Conservation (phyloP, 1,284 basidiomycete genomes). For the Cryptococcus sp. region DNA sequence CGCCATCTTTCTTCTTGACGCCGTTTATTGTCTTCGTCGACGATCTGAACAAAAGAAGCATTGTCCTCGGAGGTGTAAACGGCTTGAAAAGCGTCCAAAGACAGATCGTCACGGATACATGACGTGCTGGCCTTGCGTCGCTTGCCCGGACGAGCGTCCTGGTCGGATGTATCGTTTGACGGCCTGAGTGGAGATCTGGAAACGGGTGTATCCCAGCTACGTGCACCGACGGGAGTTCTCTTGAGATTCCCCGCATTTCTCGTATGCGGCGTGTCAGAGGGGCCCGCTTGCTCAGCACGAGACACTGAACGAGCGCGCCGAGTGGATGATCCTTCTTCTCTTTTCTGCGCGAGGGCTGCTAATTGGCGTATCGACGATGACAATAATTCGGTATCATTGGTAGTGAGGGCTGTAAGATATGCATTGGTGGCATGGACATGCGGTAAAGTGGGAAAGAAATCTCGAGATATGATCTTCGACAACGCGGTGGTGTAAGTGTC, state of each 20-base stretch:
- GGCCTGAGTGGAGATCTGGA: constrained; percentile 4
- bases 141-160: constrained; percentile 7
- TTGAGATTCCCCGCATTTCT: constrained; percentile 17
- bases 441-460: constrained; percentile 91
- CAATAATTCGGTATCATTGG: constrained; percentile 67
- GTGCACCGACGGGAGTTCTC: constrained; percentile 36
- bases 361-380: constrained; percentile 67
- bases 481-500: constrained; percentile 90
- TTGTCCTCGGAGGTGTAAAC: constrained; percentile 93
- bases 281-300: constrained; percentile 10
- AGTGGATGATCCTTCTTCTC: constrained; percentile 20
- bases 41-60: constrained; percentile 82
- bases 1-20: constrained; percentile 66
- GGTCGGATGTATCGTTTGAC: constrained; percentile 10
- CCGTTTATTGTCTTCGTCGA: constrained; percentile 77
- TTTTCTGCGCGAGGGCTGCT: constrained; percentile 55
- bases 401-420: constrained; percentile 70
- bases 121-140: constrained; percentile 1
- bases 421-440: constrained; percentile 80
- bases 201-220: constrained; percentile 42
- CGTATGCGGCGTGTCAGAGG: constrained; percentile 37
- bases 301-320: background rate
- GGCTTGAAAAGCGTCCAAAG: constrained; percentile 79
- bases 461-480: constrained; percentile 89
- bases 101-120: constrained; percentile 50